Evolutionary conservation across 352 stramenopile species (phyloP), one percentile per base, ranked within the genome.

Genomic region (Aphanomyces euteiches): DNA sequence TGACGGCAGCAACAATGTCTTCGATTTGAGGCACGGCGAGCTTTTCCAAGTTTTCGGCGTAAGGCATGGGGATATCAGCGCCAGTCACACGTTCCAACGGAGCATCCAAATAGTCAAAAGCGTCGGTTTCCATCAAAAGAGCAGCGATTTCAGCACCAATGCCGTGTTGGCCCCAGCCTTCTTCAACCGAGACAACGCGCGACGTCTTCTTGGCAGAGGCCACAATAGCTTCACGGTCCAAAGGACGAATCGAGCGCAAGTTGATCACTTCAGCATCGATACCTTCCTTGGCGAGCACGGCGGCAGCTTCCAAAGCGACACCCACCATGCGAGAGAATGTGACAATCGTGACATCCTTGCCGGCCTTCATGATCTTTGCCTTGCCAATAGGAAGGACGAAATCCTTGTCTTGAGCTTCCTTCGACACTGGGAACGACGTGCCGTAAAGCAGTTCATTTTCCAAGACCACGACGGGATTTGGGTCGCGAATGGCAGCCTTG

Each of bases 401-500:
- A 82, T 99, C 98, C 72, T 97, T 97, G 53, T 81, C 78, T 83
- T 98, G 91, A 10, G 93, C 96, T 81, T 98, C 97, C 67, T 99
- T 97, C 56, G 82, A 96, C 78, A 99, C 91, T n/a, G 96, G 95
- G 82, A 99, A 99, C 70, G 89, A 88, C 28, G 97, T 90, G 68
- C 97, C 91, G 81, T 99, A 99, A 77, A 99, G 83, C 17, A 99
- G 84, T 82, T 99, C 98, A 79, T 99, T 98, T 85, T 99, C 98
- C 60, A 99, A 89, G 59, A 99, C 80, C 5, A 99, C 87, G 15
- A 99, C 97, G 21, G 98, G 98, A 82, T 99, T 99, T 50, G 97
- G 95, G 87, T 99, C 97, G 60, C 97, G 95, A 79, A 99, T 99
- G 21, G 98, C 97, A 34, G 96, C 93, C 90, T 99, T 99, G 17